Evolutionary conservation across 2,329 filamentous ascomycete species (phyloP).

Genomic region (Lizonia empirigonia): DNA sequence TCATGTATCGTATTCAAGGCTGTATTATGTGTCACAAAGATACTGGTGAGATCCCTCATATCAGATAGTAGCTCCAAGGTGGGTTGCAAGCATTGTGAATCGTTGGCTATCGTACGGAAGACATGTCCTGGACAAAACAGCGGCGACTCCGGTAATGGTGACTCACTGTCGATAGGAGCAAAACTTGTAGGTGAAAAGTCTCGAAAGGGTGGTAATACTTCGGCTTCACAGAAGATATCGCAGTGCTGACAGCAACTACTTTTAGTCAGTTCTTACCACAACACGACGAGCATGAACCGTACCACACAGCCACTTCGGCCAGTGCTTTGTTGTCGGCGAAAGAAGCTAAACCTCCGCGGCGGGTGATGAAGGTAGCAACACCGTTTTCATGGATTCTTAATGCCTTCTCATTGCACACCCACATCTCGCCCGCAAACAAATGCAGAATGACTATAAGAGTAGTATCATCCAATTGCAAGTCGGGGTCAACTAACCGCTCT

Average conservation of each 20-base stretch:
- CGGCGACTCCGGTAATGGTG: constrained; percentile 42
- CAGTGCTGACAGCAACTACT: constrained; percentile 33
- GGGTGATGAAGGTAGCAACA: constrained; percentile 30
- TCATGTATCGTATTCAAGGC: constrained; percentile 2
- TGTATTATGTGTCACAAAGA: constrained; percentile 29
- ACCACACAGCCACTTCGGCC: constrained; percentile 33
- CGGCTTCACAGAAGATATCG: constrained; percentile 37
- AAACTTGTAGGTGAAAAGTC: constrained; percentile 17
- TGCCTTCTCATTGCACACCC: constrained; percentile 36
- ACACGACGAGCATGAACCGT: constrained; percentile 4
- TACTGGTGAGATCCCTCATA: constrained; percentile 41
- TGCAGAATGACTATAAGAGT: constrained; percentile 41
- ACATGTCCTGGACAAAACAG: constrained; percentile 36
- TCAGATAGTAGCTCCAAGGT: constrained; percentile 37
- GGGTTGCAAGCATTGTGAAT: constrained; percentile 26
- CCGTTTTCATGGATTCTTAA: constrained; percentile 33
- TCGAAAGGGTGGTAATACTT: constrained; percentile 25
- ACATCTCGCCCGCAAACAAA: constrained; percentile 39
- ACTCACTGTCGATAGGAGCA: neutral
- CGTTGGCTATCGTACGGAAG: constrained; percentile 27
- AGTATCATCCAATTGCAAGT: constrained; percentile 23
- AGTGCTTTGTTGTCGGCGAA: constrained; percentile 23
- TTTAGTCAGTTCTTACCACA: constrained; percentile 9
- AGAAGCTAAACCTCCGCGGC: constrained; percentile 29
- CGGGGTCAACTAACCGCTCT: constrained; percentile 21